A percentile compares a stretch with the other conserved stretches of the same genome.
Evolutionary conservation across 306 rosid genomes (phyloP).

Genomic region (Glycine latifolia): DNA sequence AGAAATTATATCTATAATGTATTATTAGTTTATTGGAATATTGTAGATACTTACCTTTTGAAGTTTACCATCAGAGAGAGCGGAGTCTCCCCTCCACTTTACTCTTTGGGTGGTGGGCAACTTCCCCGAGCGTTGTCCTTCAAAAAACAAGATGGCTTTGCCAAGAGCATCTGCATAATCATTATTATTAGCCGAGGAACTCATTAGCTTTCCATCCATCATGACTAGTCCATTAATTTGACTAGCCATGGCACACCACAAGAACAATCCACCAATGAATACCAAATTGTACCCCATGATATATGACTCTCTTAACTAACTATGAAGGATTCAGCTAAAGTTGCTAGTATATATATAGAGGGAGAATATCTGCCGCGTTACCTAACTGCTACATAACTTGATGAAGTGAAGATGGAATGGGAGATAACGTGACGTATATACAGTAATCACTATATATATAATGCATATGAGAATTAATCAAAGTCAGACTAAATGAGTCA

Average conservation of each 20-base stretch:
- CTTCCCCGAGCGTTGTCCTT: slow-evolving; percentile 89
- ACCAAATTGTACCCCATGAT: slow-evolving; percentile 45
- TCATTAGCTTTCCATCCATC: background rate
- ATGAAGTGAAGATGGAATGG: slow-evolving; percentile 27
- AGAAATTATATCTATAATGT: too few species aligned
- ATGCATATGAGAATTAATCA: slow-evolving; percentile 5
- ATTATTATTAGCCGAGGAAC: slow-evolving; percentile 37
- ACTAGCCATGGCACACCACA: slow-evolving; percentile 48
- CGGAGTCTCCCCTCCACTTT: slow-evolving; percentile 78
- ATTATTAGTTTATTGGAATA: too few species aligned
- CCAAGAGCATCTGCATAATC: slow-evolving; percentile 69
- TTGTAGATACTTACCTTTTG: slow-evolving; percentile 43
- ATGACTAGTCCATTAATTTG: slow-evolving; percentile 45
- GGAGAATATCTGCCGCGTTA: too few species aligned
- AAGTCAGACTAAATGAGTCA: slow-evolving; percentile 39
- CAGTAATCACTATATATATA: too few species aligned
- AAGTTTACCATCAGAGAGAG: slow-evolving; percentile 74
- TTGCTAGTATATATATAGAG: slow-evolving; percentile 39
- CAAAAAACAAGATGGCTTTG: slow-evolving; percentile 80
- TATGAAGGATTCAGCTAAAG: slow-evolving; percentile 40
- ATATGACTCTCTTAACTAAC: background rate
- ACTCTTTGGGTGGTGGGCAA: slow-evolving; percentile 67
- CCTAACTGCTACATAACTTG: background rate
- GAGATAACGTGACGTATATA: slow-evolving; percentile 45
- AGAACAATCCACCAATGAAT: slow-evolving; percentile 38